Conservation (phyloP, 495 filamentous ascomycete species). For the Aspergillus hancockii region DNA sequence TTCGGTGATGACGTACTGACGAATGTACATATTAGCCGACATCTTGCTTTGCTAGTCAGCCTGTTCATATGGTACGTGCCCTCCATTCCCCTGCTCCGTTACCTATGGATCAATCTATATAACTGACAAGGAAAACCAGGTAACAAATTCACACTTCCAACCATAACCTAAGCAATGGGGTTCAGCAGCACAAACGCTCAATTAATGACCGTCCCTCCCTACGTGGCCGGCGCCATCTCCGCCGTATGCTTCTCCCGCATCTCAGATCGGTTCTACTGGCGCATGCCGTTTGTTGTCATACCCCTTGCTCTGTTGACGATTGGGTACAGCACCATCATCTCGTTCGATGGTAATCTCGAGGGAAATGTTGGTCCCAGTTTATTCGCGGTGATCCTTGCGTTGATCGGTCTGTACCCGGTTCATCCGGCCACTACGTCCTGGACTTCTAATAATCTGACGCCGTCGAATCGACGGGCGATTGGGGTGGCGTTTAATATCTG, state of each 20-base stretch:
- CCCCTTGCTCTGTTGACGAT: constrained; percentile 28
- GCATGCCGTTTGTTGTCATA: constrained; percentile 38
- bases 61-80: constrained; percentile 27
- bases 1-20: constrained; percentile 27
- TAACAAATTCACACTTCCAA: constrained; percentile 34
- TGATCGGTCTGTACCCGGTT: constrained; percentile 41
- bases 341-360: constrained; percentile 26
- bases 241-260: constrained; percentile 32
- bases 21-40: constrained; percentile 30
- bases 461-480: constrained; percentile 36
- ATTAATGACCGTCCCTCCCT: constrained; percentile 34
- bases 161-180: constrained; percentile 33
- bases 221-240: constrained; percentile 34
- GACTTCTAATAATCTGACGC: constrained; percentile 41
- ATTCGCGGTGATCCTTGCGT: constrained; percentile 38
- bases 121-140: constrained; percentile 10
- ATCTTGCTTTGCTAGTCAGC: constrained; percentile 30
- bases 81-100: background rate
- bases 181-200: constrained; percentile 31
- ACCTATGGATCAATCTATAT: background rate
- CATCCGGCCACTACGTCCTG: constrained; percentile 37
- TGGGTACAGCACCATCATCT: constrained; percentile 34
- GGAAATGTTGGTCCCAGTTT: constrained; percentile 32
- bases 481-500: constrained; percentile 38
- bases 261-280: constrained; percentile 40